These are phyloP conservation scores for Arabidopsis hybrid DNA, from an alignment of 441 rosid species.

Conservation along the genomic window DNA sequence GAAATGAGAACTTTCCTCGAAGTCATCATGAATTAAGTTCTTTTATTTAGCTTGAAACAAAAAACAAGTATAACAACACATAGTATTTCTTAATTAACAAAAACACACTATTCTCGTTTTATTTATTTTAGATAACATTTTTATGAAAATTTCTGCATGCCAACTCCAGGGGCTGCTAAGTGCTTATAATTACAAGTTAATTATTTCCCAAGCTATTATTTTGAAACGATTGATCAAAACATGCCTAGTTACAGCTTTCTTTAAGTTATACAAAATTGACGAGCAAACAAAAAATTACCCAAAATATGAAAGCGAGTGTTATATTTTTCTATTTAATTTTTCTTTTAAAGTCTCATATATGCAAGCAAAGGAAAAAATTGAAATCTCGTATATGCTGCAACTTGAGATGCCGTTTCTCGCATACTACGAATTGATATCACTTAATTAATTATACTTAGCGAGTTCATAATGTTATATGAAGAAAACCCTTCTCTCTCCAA, in stretches of 20 bases:
- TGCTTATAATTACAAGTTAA: not conserved
- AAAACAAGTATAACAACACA: not conserved
- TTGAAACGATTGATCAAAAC: not conserved
- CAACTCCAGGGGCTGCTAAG: not conserved
- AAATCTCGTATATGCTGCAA: not conserved
- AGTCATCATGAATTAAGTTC: not conserved
- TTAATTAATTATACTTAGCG: not conserved
- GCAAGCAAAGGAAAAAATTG: not conserved
- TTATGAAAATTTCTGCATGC: not conserved
- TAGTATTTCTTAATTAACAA: not conserved
- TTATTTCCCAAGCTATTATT: not conserved
- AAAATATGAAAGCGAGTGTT: not conserved
- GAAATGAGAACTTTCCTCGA: not conserved
- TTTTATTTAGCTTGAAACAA: not conserved
- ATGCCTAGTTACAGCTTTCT: too few relatives aligned
- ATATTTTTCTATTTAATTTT: too few relatives aligned
- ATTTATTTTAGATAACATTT: not conserved
- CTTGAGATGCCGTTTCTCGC: slow-evolving; percentile 4
- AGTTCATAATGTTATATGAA: not conserved
- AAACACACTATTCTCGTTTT: not conserved
- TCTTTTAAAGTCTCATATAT: not conserved
- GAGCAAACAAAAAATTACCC: not conserved
- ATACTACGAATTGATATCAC: not conserved
- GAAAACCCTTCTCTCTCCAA: not conserved
- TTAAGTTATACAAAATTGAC: not conserved